Conservation (phyloP, 2,329 filamentous ascomycete species). For the Aureobasidium namibiae region DNA sequence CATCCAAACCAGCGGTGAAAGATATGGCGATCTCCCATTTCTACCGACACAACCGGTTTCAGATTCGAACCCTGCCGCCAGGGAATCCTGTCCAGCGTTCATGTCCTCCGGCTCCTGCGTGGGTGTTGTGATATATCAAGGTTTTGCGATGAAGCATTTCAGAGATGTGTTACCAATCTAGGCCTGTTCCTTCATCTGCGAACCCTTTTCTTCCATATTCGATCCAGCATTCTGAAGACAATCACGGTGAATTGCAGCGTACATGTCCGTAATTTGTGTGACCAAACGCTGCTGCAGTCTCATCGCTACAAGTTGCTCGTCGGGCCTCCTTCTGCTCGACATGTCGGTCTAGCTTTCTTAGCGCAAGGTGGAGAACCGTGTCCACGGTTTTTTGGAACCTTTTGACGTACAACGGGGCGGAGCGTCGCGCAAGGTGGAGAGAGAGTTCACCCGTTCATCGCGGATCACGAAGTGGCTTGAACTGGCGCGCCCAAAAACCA, state of each 20-base stretch:
- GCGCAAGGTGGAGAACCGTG: constrained; percentile 7
- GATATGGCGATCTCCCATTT: not conserved
- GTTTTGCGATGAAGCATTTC: not conserved
- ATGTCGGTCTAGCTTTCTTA: not conserved
- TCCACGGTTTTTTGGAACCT: not conserved
- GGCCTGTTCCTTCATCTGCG: not conserved
- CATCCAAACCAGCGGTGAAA: constrained; percentile 9
- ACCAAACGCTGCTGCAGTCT: constrained; percentile 2
- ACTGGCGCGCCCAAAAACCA: not conserved
- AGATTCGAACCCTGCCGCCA: not conserved
- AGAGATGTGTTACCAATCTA: not conserved
- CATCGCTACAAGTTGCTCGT: not conserved
- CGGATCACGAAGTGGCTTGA: not conserved
- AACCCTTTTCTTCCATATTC: not conserved
- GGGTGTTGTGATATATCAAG: constrained; percentile 3
- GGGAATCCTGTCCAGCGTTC: not conserved
- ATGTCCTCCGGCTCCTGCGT: not conserved
- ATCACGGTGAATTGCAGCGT: not conserved
- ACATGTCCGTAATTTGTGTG: constrained; percentile 1
- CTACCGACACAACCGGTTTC: constrained; percentile 8
- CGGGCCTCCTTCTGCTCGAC: not conserved
- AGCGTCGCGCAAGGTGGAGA: constrained; percentile 12
- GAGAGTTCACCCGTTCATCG: constrained; percentile 1
- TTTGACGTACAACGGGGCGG: constrained; percentile 13
- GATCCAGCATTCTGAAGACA: not conserved